These are phyloP conservation scores for Quercus lobata DNA, from an alignment of 331 rosid species.

Conservation along the genomic window DNA sequence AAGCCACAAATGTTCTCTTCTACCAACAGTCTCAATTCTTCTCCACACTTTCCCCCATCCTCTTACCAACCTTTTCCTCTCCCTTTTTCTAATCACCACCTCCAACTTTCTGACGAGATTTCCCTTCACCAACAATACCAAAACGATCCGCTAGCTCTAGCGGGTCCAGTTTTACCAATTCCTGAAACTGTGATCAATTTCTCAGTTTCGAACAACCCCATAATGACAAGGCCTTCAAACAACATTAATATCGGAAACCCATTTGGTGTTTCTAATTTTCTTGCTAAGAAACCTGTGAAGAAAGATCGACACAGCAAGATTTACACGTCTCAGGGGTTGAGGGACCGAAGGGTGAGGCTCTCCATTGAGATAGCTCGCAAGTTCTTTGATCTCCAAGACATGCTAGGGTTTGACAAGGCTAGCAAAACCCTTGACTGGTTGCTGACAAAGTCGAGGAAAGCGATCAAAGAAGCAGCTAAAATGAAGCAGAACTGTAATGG, in stretches of 20 bases:
- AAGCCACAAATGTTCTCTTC: slow-evolving; percentile 21
- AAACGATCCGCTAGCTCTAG: not conserved
- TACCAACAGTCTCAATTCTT: slow-evolving; percentile 5
- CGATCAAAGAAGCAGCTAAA: slow-evolving; percentile 53
- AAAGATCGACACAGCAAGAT: slow-evolving; percentile 95
- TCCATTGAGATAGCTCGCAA: slow-evolving; percentile 78
- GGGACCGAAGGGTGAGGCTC: slow-evolving; percentile 84
- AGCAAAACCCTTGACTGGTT: slow-evolving; percentile 97
- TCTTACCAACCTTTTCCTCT: not conserved
- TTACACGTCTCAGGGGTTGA: slow-evolving; percentile 83
- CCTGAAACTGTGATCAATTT: slow-evolving; percentile 5
- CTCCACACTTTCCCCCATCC: slow-evolving; percentile 21
- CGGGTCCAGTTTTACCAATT: not conserved
- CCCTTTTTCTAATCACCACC: not conserved
- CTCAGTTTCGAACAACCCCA: slow-evolving; percentile 11
- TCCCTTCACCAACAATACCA: slow-evolving; percentile 12
- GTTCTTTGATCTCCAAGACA: slow-evolving; percentile 97
- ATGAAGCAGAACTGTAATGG: slow-evolving; percentile 23
- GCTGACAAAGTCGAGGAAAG: slow-evolving; percentile 64
- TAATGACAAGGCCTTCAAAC: not conserved
- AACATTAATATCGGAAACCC: not conserved
- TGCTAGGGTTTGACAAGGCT: slow-evolving; percentile 94
- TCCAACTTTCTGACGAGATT: not conserved
- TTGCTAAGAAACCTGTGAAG: slow-evolving; percentile 39
- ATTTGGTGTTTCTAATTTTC: slow-evolving; percentile 24